Conservation (phyloP, 2,329 filamentous ascomycete genomes). For the Annulohypoxylon truncatum region DNA sequence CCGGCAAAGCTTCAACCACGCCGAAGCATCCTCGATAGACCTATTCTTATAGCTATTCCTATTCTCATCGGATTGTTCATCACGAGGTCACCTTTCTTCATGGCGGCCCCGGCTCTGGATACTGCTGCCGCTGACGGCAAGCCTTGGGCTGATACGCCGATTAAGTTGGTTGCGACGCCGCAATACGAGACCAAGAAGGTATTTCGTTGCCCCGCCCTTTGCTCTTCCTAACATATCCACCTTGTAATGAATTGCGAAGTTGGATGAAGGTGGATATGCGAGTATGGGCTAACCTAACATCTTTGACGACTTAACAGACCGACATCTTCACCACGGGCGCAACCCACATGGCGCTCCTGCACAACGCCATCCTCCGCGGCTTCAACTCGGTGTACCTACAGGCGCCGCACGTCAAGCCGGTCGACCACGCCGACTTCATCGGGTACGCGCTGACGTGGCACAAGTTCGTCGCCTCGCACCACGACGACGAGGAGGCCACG, state of each 20-base stretch:
- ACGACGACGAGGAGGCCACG: slow-evolving; percentile 68
- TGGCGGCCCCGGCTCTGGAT: slow-evolving; percentile 49
- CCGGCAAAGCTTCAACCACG: slow-evolving; percentile 25
- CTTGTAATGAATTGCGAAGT: too few species aligned
- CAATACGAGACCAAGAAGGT: slow-evolving; percentile 65
- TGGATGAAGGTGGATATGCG: background rate
- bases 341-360: slow-evolving; percentile 70
- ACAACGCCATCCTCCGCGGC: slow-evolving; percentile 72
- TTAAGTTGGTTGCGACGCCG: slow-evolving; percentile 66
- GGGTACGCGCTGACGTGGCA: slow-evolving; percentile 68
- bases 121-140: slow-evolving; percentile 43
- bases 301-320: slow-evolving; percentile 52
- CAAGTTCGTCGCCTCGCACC: slow-evolving; percentile 69
- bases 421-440: slow-evolving; percentile 68
- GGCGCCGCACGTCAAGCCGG: slow-evolving; percentile 61
- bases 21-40: slow-evolving; percentile 44
- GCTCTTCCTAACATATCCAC: background rate
- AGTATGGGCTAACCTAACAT: background rate
- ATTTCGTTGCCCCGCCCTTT: background rate
- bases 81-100: slow-evolving; percentile 54
- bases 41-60: slow-evolving; percentile 50
- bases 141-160: slow-evolving; percentile 66
- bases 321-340: slow-evolving; percentile 70
- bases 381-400: slow-evolving; percentile 74
- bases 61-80: slow-evolving; percentile 53